Base-by-base conservation (phyloP, 371 early-diverging fungal species). In the Mucor plumbeus region DNA sequence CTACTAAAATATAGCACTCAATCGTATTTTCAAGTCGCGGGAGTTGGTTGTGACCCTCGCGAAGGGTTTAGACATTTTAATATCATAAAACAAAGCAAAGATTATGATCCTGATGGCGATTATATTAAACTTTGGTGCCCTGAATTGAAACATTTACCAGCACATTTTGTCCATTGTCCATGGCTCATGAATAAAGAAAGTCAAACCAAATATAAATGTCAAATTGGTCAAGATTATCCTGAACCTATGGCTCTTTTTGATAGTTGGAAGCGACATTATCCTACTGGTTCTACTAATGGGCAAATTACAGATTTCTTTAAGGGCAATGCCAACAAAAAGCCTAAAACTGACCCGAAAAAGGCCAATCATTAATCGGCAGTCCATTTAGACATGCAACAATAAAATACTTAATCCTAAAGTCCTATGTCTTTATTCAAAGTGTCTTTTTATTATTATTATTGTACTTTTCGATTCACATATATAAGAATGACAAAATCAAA, bases 101-200 rank as follows among this genome's bases (percentile, higher is more conserved):
- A 82, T 38, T 84, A 84, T 64, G 84, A 84, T 60, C 71, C 72
- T 1, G 58, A 80, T n/a, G 82, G 79, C n/a, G 69, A 63, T 1
- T 84, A 75, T 58, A 74, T 84, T 38, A 59, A 53, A 38, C 54
- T 62, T 7, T 84, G 84, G 84, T 68, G 70, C n/a, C 79, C 81
- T 13, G 80, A 78, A 66, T 72, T 82, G 31, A 35, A 60, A 26
- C 35, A 64, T 54, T 19, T 75, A 6, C 58, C 73, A n/a, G 48
- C 11, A 11, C 58, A 58, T 15, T 63, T 59, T 39, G 70, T 74
- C 4, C 83, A 82, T 34, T 61, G 70, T 8, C 83, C 83, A 17
- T 82, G 83, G 82, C 54, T 62, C 13, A 72, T 74, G 72, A 54
- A 63, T 5, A 19, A 39, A 26, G 70, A 73, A 34, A 53, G 63